Base-by-base conservation (phyloP, 2,329 filamentous ascomycete genomes). In the Endoconidiophora laricicola region DNA sequence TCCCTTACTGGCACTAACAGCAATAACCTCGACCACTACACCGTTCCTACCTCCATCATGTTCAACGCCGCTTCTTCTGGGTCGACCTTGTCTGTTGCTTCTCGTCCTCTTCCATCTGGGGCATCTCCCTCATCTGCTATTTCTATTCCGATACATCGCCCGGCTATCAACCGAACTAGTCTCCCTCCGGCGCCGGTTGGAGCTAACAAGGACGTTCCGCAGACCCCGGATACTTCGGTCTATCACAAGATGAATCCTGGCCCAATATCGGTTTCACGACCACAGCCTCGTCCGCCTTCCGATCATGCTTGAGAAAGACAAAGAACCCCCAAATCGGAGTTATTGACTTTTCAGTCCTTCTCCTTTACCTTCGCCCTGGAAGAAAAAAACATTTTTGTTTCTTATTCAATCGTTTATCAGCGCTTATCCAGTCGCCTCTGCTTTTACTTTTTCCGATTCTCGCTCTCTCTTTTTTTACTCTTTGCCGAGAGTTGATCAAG, bases 331-430 rank as follows among this genome's bases (percentile, higher is more conserved):
- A 3, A 2, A 10, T 10, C 24, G 4, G 7, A 9, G 26, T 33
- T 33, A 33, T 33, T 33, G 26, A 33, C 26, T 33, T 33, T 33
- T 33, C 4, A 33, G 26, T 33, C 26, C 26, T 9, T 33, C 26
- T 6, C 26, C 26, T 33, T 33, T 10, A 6, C 26, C 9, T 5
- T 29, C 9, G 26, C 26, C 26, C 26, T 7, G 7, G 26, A 33
- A 10, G 12, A 33, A 33, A 29, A 33, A 33, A 33, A 33, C 26
- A 18, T 36, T 51, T 40, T 16, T 47, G 3, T 18, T 52, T 33
- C 20, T 44, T 39, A 26, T 36, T 48, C 46, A 48, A 40, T 48
- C 46, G 40, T 49, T 49, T 49, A 22, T 44, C 12, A 49, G 40
- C 41, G 48, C 48, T 24, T 44, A 50, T 50, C 46, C 41, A 18